Conservation (phyloP, 2,329 filamentous ascomycete species). For the Monosporascus cannonballus region DNA sequence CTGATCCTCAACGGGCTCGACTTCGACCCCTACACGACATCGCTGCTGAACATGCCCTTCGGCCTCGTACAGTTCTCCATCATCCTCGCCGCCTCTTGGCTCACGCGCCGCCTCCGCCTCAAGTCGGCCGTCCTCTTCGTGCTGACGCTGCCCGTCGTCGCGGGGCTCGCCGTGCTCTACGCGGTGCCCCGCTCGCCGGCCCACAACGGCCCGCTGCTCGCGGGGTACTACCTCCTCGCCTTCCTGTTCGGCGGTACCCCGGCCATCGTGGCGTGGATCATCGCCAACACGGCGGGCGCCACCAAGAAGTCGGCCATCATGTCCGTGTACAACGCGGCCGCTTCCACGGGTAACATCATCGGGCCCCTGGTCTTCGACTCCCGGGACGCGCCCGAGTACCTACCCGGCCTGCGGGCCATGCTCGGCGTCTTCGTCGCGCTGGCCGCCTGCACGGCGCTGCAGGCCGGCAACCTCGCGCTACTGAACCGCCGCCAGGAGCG, state of each 20-base stretch:
- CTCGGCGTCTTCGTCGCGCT: conserved; percentile 49
- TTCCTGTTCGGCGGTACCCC: conserved; percentile 63
- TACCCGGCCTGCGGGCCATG: conserved; percentile 49
- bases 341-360: conserved; percentile 59
- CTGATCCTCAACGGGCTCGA: conserved; percentile 56
- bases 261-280: conserved; percentile 61
- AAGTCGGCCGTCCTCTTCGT: conserved; percentile 50
- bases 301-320: conserved; percentile 63
- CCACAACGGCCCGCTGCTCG: conserved; percentile 44
- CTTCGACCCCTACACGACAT: conserved; percentile 50
- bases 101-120: conserved; percentile 48
- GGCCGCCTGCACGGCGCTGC: conserved; percentile 44
- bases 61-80: conserved; percentile 53
- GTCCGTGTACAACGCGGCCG: conserved; percentile 57
- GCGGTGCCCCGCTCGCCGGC: conserved; percentile 37
- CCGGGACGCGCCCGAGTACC: conserved; percentile 52
- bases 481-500: conserved; percentile 52
- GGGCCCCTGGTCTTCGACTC: conserved; percentile 57
- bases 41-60: conserved; percentile 62
- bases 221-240: conserved; percentile 59
- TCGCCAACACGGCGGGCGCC: conserved; percentile 61
- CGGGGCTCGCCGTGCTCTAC: conserved; percentile 53
- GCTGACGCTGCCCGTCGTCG: conserved; percentile 54
- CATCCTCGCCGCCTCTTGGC: conserved; percentile 51
- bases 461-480: conserved; percentile 47